Evolutionary conservation across 73 alveolate genomes (phyloP), one percentile per base, ranked within the genome.

Genomic region (Loxodes magnus): DNA sequence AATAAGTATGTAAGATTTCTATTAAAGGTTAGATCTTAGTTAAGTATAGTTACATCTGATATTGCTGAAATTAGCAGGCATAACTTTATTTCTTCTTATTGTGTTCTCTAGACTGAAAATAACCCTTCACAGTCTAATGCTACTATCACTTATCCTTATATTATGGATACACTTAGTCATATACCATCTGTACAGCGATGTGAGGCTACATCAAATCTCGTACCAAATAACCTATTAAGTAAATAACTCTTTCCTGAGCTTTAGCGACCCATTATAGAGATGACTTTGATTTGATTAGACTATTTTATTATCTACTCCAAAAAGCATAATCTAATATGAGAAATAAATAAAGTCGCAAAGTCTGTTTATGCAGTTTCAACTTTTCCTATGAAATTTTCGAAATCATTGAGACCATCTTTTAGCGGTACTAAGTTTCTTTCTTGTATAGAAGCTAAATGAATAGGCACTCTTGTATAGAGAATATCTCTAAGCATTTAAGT

Each of bases 171-270:
- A 9, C 72, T 43, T 66, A 50, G 43, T 82, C 92, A 77, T 10
- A 77, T 76, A 2, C 92, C 92, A 36, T 77, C 92, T 35, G 92
- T 77, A 55, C 92, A 77, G 31, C 92, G 43, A 4, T 71, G 41
- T 2, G 92, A 64, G 10, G 86, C 65, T 0, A 77, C 92, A 26
- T 71, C 53, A 50, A 77, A 77, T 42, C 83, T 39, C 35, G 86
- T 72, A 6, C 92, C 92, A 41, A 77, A 71, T 5, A 77, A 7
- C 66, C 86, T 63, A 30, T 72, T 77, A 29, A 77, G 23, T 9
- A 73, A 50, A 65, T 65, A 74, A 29, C 86, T 72, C 43, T 77
- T 77, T 14, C 92, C 92, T 15, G 77, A 54, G 19, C 74, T 52
- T 33, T 77, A 51, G 23, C 48, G 62, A 0, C 92, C 92, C 0